These are phyloP conservation scores for Jamesozyma rosinii DNA, from an alignment of 805 yeast species.

Conservation along the genomic window DNA sequence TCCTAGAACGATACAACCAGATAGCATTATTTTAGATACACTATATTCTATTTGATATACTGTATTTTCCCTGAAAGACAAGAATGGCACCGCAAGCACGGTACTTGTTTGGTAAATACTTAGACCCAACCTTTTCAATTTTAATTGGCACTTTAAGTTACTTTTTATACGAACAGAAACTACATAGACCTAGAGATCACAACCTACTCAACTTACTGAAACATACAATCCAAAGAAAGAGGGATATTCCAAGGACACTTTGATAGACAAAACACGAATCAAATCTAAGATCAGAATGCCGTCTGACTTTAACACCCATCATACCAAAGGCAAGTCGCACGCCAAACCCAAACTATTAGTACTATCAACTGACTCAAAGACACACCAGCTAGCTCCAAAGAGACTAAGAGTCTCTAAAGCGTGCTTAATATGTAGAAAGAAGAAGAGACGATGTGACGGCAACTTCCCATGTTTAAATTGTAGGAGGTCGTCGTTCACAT, in stretches of 20 bases:
- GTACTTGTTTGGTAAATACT: slow-evolving; percentile 38
- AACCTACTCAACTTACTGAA: slow-evolving; percentile 43
- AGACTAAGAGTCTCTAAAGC: slow-evolving; percentile 64
- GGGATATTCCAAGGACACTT: neutral
- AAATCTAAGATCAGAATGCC: neutral
- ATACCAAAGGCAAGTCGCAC: neutral
- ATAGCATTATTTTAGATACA: neutral
- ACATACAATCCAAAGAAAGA: slow-evolving; percentile 23
- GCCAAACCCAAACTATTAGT: slow-evolving; percentile 20
- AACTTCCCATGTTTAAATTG: slow-evolving; percentile 66
- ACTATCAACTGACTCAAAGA: slow-evolving; percentile 17
- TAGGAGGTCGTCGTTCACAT: slow-evolving; percentile 1
- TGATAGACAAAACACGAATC: neutral
- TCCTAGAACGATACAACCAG: no score
- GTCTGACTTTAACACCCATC: neutral
- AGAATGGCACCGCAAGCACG: slow-evolving; percentile 22
- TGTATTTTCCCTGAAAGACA: neutral
- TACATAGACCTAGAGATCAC: slow-evolving; percentile 47
- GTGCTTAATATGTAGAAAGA: slow-evolving; percentile 65
- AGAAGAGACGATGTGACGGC: slow-evolving; percentile 75
- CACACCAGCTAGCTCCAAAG: slow-evolving; percentile 29
- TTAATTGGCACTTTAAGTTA: slow-evolving; percentile 55
- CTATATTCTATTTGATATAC: no score
- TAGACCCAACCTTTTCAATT: slow-evolving; percentile 60
- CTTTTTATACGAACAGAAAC: slow-evolving; percentile 51